Evolutionary conservation across 2,329 filamentous ascomycete species (phyloP).

Genomic region (Arthrocladium fulminans): DNA sequence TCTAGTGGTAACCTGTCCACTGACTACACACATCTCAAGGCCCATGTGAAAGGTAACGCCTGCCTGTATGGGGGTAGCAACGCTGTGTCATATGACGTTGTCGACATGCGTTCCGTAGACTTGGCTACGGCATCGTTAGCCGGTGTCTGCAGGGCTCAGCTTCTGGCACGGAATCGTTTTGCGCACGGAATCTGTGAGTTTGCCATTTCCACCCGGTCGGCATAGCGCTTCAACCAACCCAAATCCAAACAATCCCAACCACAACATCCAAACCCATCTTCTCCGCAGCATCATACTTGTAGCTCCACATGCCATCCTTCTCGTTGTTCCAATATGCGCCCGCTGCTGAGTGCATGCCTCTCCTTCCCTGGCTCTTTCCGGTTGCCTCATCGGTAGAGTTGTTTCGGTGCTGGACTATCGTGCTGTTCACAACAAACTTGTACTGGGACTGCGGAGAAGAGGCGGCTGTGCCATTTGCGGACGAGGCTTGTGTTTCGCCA

Average conservation of each 20-base stretch:
- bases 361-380: slow-evolving; percentile 56
- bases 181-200: too few relatives aligned
- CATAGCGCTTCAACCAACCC: slow-evolving; percentile 22
- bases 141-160: too few relatives aligned
- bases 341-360: slow-evolving; percentile 54
- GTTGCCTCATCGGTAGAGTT: slow-evolving; percentile 47
- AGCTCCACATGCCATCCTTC: slow-evolving; percentile 46
- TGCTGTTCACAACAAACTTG: slow-evolving; percentile 97
- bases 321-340: slow-evolving; percentile 45
- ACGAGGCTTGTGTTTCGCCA: slow-evolving; percentile 30
- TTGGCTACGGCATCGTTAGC: too few relatives aligned
- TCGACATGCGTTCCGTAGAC: too few relatives aligned
- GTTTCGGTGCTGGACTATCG: slow-evolving; percentile 84
- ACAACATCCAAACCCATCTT: slow-evolving; percentile 42
- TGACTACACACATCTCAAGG: too few relatives aligned
- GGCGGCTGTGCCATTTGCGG: slow-evolving; percentile 26
- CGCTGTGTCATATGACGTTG: too few relatives aligned
- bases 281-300: slow-evolving; percentile 40
- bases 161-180: too few relatives aligned
- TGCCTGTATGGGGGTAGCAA: too few relatives aligned
- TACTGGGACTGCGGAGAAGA: slow-evolving; percentile 47
- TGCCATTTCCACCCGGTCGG: too few relatives aligned
- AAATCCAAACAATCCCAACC: slow-evolving; percentile 42
- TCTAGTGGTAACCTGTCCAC: too few relatives aligned
- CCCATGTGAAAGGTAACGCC: too few relatives aligned